Evolutionary conservation across 495 filamentous ascomycete genomes (phyloP), one percentile per base, ranked within the genome.

Genomic region (Gamarada debralockiae): DNA sequence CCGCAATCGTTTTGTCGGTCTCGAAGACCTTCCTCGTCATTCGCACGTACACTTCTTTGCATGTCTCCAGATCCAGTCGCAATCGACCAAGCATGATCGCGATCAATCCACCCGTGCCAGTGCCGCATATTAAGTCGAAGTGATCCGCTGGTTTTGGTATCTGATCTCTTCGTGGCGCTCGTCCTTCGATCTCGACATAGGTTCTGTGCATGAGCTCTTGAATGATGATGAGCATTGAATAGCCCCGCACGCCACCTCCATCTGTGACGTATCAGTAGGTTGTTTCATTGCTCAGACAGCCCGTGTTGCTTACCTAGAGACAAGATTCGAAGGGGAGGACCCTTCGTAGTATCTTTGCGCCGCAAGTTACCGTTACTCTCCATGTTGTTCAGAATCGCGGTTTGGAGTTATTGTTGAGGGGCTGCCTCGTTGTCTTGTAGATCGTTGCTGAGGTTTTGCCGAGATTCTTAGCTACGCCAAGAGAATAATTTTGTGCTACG

Each of bases 101-200:
- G 56, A 98, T 96, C 49, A 98, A 71, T 2, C 93, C 93, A 59
- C 93, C 93, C 1, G 93, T 98, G 48, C 92, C 92, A 36, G 90
- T 96, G 29, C 93, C 93, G 52, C 84, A 85, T 56, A 98, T 98
- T 50, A 98, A 76, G 70, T 98, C 93, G 72, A 98, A 98, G 67
- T 97, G 89, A 56, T 98, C 95, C 82, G 90, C 96, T 55, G 93
- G 93, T 61, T 96, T 96, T 22, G 95, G 93, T 20, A 97, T 92
- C 60, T 97, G 83, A 58, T 90, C 81, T 63, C 88, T 82, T 48
- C 83, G 82, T 45, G 92, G 90, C 14, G 91, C 88, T 57, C 84
- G 79, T 23, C 90, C 89, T 70, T 95, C 85, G 42, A 75, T 78
- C 71, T 93, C 88, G 65, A 93, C 88, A 64, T 91, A 96, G 6